Evolutionary conservation across 1,284 basidiomycete species (phyloP).

Genomic region (Leccinum griseonigrum): DNA sequence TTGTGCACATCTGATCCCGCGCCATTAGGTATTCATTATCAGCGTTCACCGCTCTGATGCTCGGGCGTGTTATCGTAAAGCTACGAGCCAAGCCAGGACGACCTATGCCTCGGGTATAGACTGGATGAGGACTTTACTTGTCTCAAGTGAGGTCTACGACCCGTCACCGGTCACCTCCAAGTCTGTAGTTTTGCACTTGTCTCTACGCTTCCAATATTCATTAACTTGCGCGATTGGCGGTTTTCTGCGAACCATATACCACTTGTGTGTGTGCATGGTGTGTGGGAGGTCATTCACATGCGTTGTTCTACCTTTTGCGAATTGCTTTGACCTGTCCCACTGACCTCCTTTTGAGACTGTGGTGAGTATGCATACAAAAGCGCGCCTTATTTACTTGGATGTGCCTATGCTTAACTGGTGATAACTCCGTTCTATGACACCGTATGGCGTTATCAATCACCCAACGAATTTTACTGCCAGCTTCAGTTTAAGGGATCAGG

Average conservation of each 20-base stretch:
- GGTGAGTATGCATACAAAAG: background rate
- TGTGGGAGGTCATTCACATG: slow-evolving; percentile 10
- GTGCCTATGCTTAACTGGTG: no score
- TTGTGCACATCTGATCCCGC: slow-evolving; percentile 3
- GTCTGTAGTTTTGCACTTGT: slow-evolving; percentile 6
- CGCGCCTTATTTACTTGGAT: no score
- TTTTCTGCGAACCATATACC: background rate
- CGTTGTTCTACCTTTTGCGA: slow-evolving; percentile 8
- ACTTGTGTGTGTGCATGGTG: slow-evolving; percentile 1
- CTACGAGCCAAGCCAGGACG: slow-evolving; percentile 26
- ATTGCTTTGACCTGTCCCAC: slow-evolving; percentile 10
- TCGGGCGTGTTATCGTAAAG: slow-evolving; percentile 31
- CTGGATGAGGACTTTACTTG: background rate
- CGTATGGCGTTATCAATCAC: no score
- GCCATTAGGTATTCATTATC: slow-evolving; percentile 66
- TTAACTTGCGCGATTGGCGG: background rate
- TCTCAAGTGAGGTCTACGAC: background rate
- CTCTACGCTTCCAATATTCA: slow-evolving; percentile 3
- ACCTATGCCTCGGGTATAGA: slow-evolving; percentile 28
- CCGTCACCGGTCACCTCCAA: background rate
- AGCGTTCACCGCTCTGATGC: slow-evolving; percentile 51
- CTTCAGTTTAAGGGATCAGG: no score
- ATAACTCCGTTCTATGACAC: no score
- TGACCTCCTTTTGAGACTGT: slow-evolving; percentile 1
- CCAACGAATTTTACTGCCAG: no score